phyloP scores from a whole-genome alignment of 179 eudicot genomes.

The Vitellaria paradoxa region DNA sequence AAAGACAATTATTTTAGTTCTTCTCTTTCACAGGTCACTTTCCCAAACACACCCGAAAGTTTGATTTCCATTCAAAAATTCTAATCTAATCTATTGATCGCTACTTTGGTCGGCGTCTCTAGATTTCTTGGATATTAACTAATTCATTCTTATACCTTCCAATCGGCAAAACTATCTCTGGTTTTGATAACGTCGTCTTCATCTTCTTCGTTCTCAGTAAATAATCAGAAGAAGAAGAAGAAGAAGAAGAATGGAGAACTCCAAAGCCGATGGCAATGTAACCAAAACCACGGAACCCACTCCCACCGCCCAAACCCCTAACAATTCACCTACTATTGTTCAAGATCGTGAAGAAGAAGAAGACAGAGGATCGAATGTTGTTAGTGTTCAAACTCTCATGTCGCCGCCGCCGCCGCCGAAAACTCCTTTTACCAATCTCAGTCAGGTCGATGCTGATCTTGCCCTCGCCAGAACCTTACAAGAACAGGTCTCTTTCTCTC shows the following conservation, averaged over 20 bases:
- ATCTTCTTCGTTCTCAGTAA: too few species aligned
- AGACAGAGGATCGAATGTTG: constrained; percentile 18
- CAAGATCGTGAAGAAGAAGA: constrained; percentile 4
- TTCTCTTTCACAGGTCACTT: too few species aligned
- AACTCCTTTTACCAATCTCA: constrained; percentile 79
- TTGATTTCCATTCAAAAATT: too few species aligned
- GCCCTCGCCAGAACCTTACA: constrained; percentile 96
- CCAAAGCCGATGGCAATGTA: constrained; percentile 8
- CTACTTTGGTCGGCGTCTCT: too few species aligned
- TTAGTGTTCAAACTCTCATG: not conserved
- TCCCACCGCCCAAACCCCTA: constrained; percentile 17
- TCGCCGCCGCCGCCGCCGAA: constrained; percentile 34
- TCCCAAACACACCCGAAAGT: too few species aligned
- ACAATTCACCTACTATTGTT: not conserved
- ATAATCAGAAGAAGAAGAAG: too few species aligned
- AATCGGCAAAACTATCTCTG: too few species aligned
- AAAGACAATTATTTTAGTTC: too few species aligned
- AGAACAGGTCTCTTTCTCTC: constrained; percentile 56
- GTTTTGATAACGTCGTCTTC: too few species aligned
- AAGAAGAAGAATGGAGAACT: constrained; percentile 12
- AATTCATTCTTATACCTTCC: too few species aligned
- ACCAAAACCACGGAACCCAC: constrained; percentile 9
- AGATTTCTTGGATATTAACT: too few species aligned
- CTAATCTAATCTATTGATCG: not conserved
- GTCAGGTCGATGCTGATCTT: constrained; percentile 92